Evolutionary conservation across 2,329 filamentous ascomycete species (phyloP).

Genomic region (Arthrobotrys megalospora): DNA sequence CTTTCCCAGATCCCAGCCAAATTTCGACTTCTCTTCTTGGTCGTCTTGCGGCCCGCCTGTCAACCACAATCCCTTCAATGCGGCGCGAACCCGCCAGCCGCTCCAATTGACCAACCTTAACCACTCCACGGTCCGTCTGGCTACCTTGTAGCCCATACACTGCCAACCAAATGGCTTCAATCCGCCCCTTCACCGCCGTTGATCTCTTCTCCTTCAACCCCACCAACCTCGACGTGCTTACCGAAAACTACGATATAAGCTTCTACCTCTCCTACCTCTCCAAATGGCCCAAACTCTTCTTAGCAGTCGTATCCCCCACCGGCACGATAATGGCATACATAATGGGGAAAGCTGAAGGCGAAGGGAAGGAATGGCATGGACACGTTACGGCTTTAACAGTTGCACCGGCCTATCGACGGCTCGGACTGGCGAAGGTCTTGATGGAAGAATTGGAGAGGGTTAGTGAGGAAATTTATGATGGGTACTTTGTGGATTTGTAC

Average conservation of each 20-base stretch:
- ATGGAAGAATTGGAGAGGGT: constrained; percentile 81
- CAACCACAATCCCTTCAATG: constrained; percentile 36
- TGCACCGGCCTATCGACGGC: constrained; percentile 84
- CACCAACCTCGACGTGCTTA: constrained; percentile 94
- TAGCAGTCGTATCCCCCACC: constrained; percentile 86
- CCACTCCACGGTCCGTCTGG: not conserved
- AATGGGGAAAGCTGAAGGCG: constrained; percentile 80
- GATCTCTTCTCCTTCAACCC: constrained; percentile 92
- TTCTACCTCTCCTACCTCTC: constrained; percentile 98
- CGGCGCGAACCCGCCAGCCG: constrained; percentile 31
- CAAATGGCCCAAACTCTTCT: constrained; percentile 95
- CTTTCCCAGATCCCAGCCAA: not conserved
- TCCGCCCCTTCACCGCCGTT: constrained; percentile 85
- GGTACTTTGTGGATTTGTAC: constrained; percentile 97
- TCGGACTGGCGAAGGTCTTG: constrained; percentile 88
- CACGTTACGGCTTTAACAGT: constrained; percentile 97
- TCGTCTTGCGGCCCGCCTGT: not conserved
- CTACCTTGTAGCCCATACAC: constrained; percentile 40
- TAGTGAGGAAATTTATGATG: constrained; percentile 84
- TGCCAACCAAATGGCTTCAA: constrained; percentile 77
- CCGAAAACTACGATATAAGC: constrained; percentile 95
- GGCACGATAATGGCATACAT: constrained; percentile 97
- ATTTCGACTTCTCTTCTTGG: constrained; percentile 13
- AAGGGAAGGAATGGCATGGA: constrained; percentile 80
- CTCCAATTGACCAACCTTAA: constrained; percentile 27